Percentiles rank a stretch among this genome's conserved stretches.
Conservation (phyloP, 2,329 filamentous ascomycete genomes). For the Drechslerella dactyloides region DNA sequence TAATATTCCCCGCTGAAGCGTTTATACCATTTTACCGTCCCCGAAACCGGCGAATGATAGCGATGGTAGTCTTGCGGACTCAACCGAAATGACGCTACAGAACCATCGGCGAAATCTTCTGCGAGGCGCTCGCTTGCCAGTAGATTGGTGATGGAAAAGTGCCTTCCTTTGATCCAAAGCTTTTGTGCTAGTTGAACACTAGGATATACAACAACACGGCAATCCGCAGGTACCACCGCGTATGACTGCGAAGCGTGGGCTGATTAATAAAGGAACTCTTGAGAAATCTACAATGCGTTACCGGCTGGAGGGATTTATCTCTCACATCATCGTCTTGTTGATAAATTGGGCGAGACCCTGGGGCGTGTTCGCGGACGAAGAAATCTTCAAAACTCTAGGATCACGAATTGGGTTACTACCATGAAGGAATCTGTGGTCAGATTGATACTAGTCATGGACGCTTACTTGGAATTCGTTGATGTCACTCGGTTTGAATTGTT, state of each 20-base stretch:
- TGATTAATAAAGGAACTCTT: too few relatives aligned
- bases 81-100: slow-evolving; percentile 60
- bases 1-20: slow-evolving; percentile 61
- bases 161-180: slow-evolving; percentile 60
- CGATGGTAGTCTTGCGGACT: slow-evolving; percentile 62
- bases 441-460: not conserved
- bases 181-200: slow-evolving; percentile 56
- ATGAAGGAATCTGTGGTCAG: too few relatives aligned
- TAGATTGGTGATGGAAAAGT: slow-evolving; percentile 60
- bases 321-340: not conserved
- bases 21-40: slow-evolving; percentile 58
- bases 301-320: too few relatives aligned
- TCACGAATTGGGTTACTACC: too few relatives aligned
- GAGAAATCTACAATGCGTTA: too few relatives aligned
- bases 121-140: slow-evolving; percentile 55
- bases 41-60: slow-evolving; percentile 60
- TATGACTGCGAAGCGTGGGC: slow-evolving; percentile 55
- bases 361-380: slow-evolving; percentile 54
- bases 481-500: slow-evolving; percentile 58
- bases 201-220: slow-evolving; percentile 56
- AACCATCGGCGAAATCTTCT: slow-evolving; percentile 47
- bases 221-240: slow-evolving; percentile 56
- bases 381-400: not conserved
- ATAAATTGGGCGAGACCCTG: slow-evolving; percentile 58
- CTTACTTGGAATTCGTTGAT: slow-evolving; percentile 55